Evolutionary conservation across 768 basidiomycete genomes (phyloP).

Genomic region (Mycena kentingensis): DNA sequence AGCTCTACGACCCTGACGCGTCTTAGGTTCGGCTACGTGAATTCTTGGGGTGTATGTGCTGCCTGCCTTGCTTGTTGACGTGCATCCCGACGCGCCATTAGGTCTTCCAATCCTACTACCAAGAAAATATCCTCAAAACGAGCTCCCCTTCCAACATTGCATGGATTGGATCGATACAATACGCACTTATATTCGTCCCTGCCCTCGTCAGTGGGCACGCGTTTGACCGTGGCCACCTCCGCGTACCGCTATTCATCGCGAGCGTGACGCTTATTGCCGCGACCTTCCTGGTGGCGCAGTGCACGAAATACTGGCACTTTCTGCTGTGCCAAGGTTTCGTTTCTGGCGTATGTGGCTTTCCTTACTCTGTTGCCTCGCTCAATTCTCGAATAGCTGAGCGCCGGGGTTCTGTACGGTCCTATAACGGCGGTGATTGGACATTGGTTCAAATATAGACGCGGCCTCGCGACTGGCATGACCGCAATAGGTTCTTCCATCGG

Average conservation of each 20-base stretch:
- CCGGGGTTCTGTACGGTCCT: slow-evolving; percentile 54
- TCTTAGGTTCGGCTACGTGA: slow-evolving; percentile 21
- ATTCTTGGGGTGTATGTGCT: slow-evolving; percentile 16
- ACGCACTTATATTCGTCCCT: slow-evolving; percentile 47
- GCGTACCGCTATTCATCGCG: slow-evolving; percentile 46
- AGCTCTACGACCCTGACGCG: not conserved
- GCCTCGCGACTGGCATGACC: slow-evolving; percentile 54
- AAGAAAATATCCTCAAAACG: slow-evolving; percentile 50
- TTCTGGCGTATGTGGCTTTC: slow-evolving; percentile 48
- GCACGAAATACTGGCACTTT: slow-evolving; percentile 78
- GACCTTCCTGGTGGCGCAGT: slow-evolving; percentile 72
- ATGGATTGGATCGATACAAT: slow-evolving; percentile 84
- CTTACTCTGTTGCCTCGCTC: not conserved
- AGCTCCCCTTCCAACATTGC: slow-evolving; percentile 67
- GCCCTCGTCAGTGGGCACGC: slow-evolving; percentile 66
- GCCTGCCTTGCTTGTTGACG: not conserved
- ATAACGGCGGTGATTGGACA: slow-evolving; percentile 54
- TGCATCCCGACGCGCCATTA: slow-evolving; percentile 23
- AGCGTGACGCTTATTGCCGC: slow-evolving; percentile 55
- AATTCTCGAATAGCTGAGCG: slow-evolving; percentile 24
- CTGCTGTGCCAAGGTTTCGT: slow-evolving; percentile 73
- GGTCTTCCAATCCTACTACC: slow-evolving; percentile 77
- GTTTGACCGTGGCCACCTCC: slow-evolving; percentile 76
- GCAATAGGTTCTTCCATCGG: slow-evolving; percentile 62
- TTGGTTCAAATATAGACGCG: slow-evolving; percentile 62